These are phyloP conservation scores for Pinus tabuliformis DNA, from an alignment of 75 land plant genomes.

Conservation along the genomic window DNA sequence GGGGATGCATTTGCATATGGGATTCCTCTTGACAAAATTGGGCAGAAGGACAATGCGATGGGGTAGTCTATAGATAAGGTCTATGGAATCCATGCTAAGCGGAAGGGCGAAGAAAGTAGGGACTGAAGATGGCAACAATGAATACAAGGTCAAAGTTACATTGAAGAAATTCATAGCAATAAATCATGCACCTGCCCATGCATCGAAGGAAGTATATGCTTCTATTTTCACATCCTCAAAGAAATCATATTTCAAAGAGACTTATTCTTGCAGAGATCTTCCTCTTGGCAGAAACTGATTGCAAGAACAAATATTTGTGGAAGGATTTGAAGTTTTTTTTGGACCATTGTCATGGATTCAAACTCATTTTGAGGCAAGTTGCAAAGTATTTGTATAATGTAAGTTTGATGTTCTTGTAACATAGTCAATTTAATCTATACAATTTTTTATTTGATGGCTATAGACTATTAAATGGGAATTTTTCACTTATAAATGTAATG, in stretches of 20 bases:
- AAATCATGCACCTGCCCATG: constrained; percentile 61
- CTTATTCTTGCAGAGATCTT: constrained; percentile 80
- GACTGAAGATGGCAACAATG: constrained; percentile 16
- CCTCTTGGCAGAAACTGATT: constrained; percentile 90
- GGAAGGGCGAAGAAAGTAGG: constrained; percentile 13
- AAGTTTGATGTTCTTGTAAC: not conserved
- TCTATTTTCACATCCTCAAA: constrained; percentile 93
- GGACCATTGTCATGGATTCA: too few species aligned
- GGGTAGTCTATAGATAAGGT: constrained; percentile 24
- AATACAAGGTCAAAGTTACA: constrained; percentile 12
- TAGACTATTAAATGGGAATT: not conserved
- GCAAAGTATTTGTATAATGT: not conserved
- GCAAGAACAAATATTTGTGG: not conserved
- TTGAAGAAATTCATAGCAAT: constrained; percentile 56
- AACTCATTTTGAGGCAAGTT: not conserved
- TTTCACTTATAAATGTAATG: not conserved
- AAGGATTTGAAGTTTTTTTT: not conserved
- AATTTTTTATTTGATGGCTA: not conserved
- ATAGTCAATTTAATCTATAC: not conserved
- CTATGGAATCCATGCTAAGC: not conserved
- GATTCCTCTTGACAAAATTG: constrained; percentile 4
- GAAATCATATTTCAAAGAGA: constrained; percentile 71
- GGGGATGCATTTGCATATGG: constrained; percentile 8
- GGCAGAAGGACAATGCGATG: constrained; percentile 19
- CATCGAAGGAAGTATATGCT: constrained; percentile 80